Evolutionary conservation across 441 rosid species (phyloP), one percentile per base, ranked within the genome.

Genomic region (Mallotus japonicus): DNA sequence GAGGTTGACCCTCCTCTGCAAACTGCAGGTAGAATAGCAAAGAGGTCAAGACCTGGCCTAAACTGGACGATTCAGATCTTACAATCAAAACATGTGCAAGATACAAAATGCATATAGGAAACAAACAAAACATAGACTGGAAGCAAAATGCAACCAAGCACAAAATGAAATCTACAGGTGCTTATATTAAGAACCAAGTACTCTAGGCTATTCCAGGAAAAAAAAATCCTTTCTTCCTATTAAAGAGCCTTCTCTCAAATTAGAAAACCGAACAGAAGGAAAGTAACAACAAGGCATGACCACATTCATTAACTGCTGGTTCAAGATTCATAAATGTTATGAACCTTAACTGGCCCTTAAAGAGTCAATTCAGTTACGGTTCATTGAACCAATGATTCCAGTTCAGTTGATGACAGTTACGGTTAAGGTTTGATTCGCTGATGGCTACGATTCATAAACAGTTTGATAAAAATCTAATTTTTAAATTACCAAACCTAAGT

Each of bases 1-100:
- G 67, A 86, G 85, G 80, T 87, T 91, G 62, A 78, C 80, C 86
- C 97, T 90, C 77, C 95, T 77, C 65, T 92, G 95, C 88, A 94
- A 79, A 87, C 97, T 90, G 88, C 80, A 78, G 51, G 59, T 12
- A 72, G 54, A 69, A 64, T 22, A 56, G 58, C 65, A 49, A 40
- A 34, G 10, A 37, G 47, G 69, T 59, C 57, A 73, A 63, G 46
- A 47, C 58, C 8, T 6, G 55, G 15, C 19, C 12, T 24, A 10
- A 13, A 55, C 0, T 56, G 12, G 11, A 50, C 6, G 49, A 44
- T 44, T 37, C 40, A 37, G 0, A 37, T 37, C 40, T 37, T 37
- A 4, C 28, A 22, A 32, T 47, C 12, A 34, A 58, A 73, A 20
- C 51, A 6, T 37, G 46, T 17, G 14, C 40, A 55, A 34, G 12